Base-by-base conservation (phyloP, 176 grass and related monocot species). In the Chrysopogon serrulatus region DNA sequence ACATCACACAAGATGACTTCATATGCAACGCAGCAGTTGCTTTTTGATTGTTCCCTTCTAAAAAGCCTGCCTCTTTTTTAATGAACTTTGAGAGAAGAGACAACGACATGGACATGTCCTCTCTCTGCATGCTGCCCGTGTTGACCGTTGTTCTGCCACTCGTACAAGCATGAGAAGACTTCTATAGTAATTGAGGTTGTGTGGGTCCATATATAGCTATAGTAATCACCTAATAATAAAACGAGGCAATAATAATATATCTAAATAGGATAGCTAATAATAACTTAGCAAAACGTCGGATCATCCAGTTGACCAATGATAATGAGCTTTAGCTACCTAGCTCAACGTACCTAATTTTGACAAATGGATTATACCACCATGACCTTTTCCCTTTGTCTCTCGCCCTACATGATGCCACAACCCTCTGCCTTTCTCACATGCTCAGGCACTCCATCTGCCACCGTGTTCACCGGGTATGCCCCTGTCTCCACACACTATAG, bases 11-110 rank as follows among this genome's bases (percentile, higher is more conserved):
- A n/a, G 19, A 76, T 21, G 71, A 73, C 32, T 39, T 47, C 36
- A 43, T 34, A 23, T 19, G 6, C 4, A 0, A 42, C 2, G 6
- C 14, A 0, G 34, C 5, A 28, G 37, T 36, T 47, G 18, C n/a
- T 69, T 33, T 79, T 80, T 65, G 68, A 86, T 80, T 81, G 85
- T 86, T 86, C 59, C 12, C 57, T 86, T 33, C 43, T 19, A 19
- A 81, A 87, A 74, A 57, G 41, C 24, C 41, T 34, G 68, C 60
- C 19, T 30, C 64, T 80, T 48, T 47, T 36, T 14, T 26, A 71
- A 31, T 48, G 41, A 74, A 67, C 12, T 74, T 6, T 19, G 44
- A 80, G 62, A 80, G 62, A 74, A 74, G 17, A 33, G 44, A 43
- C 10, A n/a, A 26, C 10, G 56, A 26, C 44, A 60, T 33, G 64